Evolutionary conservation across 2,329 filamentous ascomycete genomes (phyloP), one percentile per base, ranked within the genome.

Genomic region (Pestalotiopsis sp.): DNA sequence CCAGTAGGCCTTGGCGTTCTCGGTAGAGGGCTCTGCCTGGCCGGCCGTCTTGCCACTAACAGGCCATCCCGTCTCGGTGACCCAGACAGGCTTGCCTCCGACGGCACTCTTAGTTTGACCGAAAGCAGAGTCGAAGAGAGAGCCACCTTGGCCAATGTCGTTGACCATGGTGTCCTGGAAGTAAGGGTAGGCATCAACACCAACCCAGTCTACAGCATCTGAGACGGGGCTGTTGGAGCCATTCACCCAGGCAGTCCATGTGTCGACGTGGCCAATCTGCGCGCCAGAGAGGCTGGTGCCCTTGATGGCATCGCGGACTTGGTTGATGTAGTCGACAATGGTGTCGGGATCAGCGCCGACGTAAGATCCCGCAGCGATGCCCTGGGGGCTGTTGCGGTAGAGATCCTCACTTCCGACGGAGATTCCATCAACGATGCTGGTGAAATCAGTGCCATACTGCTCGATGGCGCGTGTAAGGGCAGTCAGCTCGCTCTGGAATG

Each of bases 1-100:
- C 92, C 93, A 97, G 86, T 89, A 97, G n/a, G 80, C 86, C 82
- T 92, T 85, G 57, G 94, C 93, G 76, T 95, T 94, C 65, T 85
- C 81, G 39, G 81, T 70, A 44, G 84, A 89, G 5, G 94, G 84
- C 10, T 91, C 85, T 55, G 88, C 92, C 62, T 87, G 77, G 72
- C 89, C 89, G 70, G 86, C 81, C 1, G 82, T 85, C 71, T 86
- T 81, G 67, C 94, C 94, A 74, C 85, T 89, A 65, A 94, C 89
- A 62, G 94, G 94, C 89, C 92, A 96, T 71, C 94, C 94, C 17
- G 93, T 96, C 85, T 97, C 94, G 35, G 94, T 96, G 70, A 97
- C 86, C 92, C 92, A 96, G 73, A 97, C 87, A 20, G 87, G 83
- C 85, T 94, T 95, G 76, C 87, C 88, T 44, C 85, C 82, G 44